phyloP scores from a whole-genome alignment of 23 red algal genomes.

The Gracilaria vermiculophylla region DNA sequence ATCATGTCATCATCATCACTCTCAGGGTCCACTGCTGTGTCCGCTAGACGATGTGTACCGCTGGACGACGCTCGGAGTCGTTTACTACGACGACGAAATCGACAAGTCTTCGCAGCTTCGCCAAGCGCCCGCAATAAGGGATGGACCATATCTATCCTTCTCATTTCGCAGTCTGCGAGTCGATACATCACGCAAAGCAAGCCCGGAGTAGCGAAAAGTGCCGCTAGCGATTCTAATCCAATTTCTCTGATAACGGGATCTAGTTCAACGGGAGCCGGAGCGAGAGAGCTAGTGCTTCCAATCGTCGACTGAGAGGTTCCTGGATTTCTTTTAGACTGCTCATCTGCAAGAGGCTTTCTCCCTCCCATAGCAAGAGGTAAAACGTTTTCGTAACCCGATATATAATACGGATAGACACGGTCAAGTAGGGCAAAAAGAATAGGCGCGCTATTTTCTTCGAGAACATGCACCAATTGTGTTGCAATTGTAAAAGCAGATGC shows the following conservation, averaged over 20 bases:
- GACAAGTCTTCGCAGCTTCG: slow-evolving; percentile 19
- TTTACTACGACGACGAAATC: slow-evolving; percentile 50
- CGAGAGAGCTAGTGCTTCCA: not conserved
- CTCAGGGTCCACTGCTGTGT: slow-evolving; percentile 24
- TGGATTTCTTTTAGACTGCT: not conserved
- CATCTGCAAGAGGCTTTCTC: not conserved
- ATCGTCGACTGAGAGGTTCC: not conserved
- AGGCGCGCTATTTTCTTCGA: slow-evolving; percentile 60
- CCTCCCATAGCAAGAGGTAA: slow-evolving; percentile 9
- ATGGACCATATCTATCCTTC: slow-evolving; percentile 66
- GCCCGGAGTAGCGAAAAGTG: slow-evolving; percentile 57
- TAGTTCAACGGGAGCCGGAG: not conserved
- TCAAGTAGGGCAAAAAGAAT: slow-evolving; percentile 74
- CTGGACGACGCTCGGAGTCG: slow-evolving; percentile 53
- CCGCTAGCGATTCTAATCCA: slow-evolving; percentile 62
- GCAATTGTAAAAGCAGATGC: slow-evolving; percentile 63
- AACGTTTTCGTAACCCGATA: slow-evolving; percentile 54
- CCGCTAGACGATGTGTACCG: slow-evolving; percentile 18
- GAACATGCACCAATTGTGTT: slow-evolving; percentile 58
- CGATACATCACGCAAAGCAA: slow-evolving; percentile 76
- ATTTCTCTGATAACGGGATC: slow-evolving; percentile 80
- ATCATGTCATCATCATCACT: slow-evolving; percentile 62
- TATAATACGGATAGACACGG: slow-evolving; percentile 59
- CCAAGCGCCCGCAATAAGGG: slow-evolving; percentile 74
- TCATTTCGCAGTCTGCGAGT: slow-evolving; percentile 72